Evolutionary conservation across 768 basidiomycete genomes (phyloP), one percentile per base, ranked within the genome.

Genomic region (Porphyrellus cyaneotinctus): DNA sequence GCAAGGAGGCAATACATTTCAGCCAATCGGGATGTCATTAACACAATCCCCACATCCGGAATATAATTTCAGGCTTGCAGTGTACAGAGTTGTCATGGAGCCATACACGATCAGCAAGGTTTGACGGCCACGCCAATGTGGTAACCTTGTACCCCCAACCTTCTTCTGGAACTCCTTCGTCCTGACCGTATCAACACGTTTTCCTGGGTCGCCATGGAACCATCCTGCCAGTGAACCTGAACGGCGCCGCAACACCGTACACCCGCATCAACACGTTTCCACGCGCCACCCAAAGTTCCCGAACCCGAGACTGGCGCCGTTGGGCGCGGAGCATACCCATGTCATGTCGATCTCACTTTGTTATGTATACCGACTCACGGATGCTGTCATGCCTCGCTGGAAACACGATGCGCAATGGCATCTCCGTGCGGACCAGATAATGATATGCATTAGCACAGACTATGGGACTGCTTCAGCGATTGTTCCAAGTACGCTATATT

Each of bases 241-340:
- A 44, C 23, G 39, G 31, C 14, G 18, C 38, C 39, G 17, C 31
- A 33, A 7, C 13, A 38, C 44, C 3, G 17, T 17, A 9, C 3
- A 3, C 23, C 24, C 18, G 9, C 47, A 62, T 45, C 45, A 56
- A 43, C 59, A 62, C 60, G 59, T 53, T 61, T 39, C 17, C 6
- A 11, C 10, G 24, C 35, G 50, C 50, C 50, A 44, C 43, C 23
- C n/a, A n/a, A n/a, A n/a, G n/a, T n/a, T n/a, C n/a, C n/a, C 35
- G 43, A 22, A 14, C 5, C 28, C 17, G 22, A 52, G 42, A 36
- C 11, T 17, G 45, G 24, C 43, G 30, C 30, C 28, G n/a, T 43
- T 36, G 35, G 17, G 22, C 37, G 26, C 47, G 49, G 59, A 46
- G 10, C 54, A 44, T 59, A 44, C 6, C 54, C 41, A 58, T 42